Conservation (phyloP, 1,284 basidiomycete genomes). For the Boletus hoseneyae region DNA sequence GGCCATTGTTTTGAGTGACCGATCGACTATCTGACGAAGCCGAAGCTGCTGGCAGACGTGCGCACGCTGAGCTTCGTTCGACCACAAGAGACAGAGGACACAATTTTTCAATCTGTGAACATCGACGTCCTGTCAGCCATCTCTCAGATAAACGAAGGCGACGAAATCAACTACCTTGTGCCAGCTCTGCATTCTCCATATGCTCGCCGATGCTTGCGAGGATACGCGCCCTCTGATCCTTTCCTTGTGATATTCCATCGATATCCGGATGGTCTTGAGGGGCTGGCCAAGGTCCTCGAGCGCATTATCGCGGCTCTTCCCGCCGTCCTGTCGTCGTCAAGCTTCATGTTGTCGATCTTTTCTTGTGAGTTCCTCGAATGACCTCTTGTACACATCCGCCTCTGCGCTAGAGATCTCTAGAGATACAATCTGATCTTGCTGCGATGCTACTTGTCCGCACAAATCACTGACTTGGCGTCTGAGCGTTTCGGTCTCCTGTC, state of each 20-base stretch:
- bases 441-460: slow-evolving; percentile 6
- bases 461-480: slow-evolving; percentile 10
- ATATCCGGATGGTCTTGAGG: too few species aligned
- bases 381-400: slow-evolving; percentile 12
- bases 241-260: too few species aligned
- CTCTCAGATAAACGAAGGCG: background rate
- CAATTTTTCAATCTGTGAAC: background rate
- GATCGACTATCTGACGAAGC: background rate
- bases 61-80: too few species aligned
- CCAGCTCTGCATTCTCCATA: too few species aligned
- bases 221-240: too few species aligned
- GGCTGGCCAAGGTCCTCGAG: slow-evolving; percentile 8
- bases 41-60: too few species aligned
- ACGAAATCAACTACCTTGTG: too few species aligned
- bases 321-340: slow-evolving; percentile 6
- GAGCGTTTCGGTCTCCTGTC: slow-evolving; percentile 7
- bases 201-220: too few species aligned
- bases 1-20: background rate
- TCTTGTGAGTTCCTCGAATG: slow-evolving; percentile 14
- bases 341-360: slow-evolving; percentile 5
- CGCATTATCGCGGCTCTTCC: slow-evolving; percentile 1
- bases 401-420: slow-evolving; percentile 15
- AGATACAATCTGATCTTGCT: slow-evolving; percentile 12
- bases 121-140: slow-evolving; percentile 1
- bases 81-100: background rate